Evolutionary conservation across 345 rosid species (phyloP).

Genomic region (Litchi chinensis): DNA sequence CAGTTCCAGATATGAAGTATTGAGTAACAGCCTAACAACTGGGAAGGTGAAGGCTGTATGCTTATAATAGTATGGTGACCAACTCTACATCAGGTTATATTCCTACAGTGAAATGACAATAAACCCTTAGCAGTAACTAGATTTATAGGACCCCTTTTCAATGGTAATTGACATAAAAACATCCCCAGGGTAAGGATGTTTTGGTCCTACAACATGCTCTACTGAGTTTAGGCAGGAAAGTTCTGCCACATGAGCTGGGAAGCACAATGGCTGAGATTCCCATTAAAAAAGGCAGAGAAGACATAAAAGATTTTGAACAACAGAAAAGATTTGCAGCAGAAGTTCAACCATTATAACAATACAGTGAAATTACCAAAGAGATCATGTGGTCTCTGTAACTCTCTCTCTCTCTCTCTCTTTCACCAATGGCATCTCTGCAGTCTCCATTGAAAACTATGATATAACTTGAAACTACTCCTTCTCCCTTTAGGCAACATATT

Average conservation of each 20-base stretch:
- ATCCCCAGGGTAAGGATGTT: slow-evolving; percentile 33
- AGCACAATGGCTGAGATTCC: slow-evolving; percentile 45
- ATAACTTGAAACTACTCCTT: slow-evolving; percentile 11
- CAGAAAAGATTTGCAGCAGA: slow-evolving; percentile 16
- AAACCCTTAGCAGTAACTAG: slow-evolving; percentile 15
- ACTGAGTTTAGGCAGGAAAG: slow-evolving; percentile 20
- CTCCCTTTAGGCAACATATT: slow-evolving; percentile 1
- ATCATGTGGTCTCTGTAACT: no score
- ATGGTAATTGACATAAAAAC: background rate
- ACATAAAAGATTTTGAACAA: slow-evolving; percentile 24
- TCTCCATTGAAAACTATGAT: slow-evolving; percentile 23
- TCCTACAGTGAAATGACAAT: slow-evolving; percentile 26
- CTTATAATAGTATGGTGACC: slow-evolving; percentile 15
- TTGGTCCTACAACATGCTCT: slow-evolving; percentile 31
- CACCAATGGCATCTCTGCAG: slow-evolving; percentile 16
- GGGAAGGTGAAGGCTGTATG: background rate
- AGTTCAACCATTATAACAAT: background rate
- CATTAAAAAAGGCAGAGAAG: slow-evolving; percentile 27
- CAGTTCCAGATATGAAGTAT: background rate
- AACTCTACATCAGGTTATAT: slow-evolving; percentile 2
- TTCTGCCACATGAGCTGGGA: slow-evolving; percentile 60
- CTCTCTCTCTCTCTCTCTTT: background rate
- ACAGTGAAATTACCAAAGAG: slow-evolving; percentile 1
- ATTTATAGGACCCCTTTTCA: slow-evolving; percentile 18
- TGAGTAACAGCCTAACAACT: background rate